Base-by-base conservation (phyloP, 768 basidiomycete genomes). In the Tricholoma flavovirens region DNA sequence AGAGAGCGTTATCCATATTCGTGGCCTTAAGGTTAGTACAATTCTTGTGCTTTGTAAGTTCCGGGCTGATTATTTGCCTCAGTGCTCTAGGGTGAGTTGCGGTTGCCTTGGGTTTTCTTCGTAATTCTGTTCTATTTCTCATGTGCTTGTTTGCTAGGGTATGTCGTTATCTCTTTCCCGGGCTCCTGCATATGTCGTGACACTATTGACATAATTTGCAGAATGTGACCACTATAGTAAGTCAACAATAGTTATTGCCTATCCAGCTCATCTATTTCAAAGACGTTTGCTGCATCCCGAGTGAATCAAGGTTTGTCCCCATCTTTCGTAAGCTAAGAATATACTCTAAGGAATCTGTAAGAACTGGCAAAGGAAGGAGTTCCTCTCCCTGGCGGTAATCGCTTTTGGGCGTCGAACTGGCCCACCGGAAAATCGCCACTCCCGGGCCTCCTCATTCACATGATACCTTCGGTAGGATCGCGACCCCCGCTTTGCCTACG, bases 1-100 rank as follows among this genome's bases (percentile, higher is more conserved):
- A 83, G 63, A 72, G 78, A 2, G 71, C 64, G 15, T 56, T 65
- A n/a, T 55, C 52, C 1, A 51, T 46, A 0, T 59, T 63, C n/a
- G 57, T 65, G 5, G 62, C 62, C n/a, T 26, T 48, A 29, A 48
- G 46, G 46, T 48, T 17, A 19, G n/a, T 40, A 8, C 11, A 7
- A 12, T 40, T 17, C 2, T 19, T 40, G 19, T 40, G 3, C 1
- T n/a, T 4, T 48, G 11, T 10, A 19, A n/a, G 4, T 29, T 29
- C 12, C n/a, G 4, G 15, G 2, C 46, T 48, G 15, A 48, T 8
- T 26, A 8, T 12, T 29, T 9, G 6, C n/a, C 14, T n/a, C 24
- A 48, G 46, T 29, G 46, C 46, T n/a, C 46, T 48, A 15, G 46
- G 46, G 46, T 48, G 46, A 29, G 46, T 29, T 8, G 0, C 5